A percentile compares a stretch with the other conserved stretches of the same genome.
These are phyloP conservation scores for Albizia julibrissin DNA, from an alignment of 306 rosid genomes.

Conservation along the genomic window DNA sequence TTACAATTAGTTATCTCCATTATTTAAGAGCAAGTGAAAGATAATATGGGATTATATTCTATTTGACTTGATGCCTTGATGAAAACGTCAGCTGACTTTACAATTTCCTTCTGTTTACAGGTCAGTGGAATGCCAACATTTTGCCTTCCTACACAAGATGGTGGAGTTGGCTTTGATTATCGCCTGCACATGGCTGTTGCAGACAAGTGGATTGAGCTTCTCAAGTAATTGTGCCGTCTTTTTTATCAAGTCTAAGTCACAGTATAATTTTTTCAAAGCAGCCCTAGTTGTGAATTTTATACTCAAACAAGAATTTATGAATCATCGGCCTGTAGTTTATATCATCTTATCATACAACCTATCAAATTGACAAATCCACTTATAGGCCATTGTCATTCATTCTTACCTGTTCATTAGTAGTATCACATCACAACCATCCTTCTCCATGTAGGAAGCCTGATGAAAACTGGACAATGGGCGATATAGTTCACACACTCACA, in stretches of 20 bases:
- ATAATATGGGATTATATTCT: neutral
- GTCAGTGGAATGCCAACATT: conserved; percentile 85
- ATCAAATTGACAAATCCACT: conserved; percentile 6
- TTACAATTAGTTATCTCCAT: neutral
- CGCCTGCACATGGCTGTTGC: conserved; percentile 83
- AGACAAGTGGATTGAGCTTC: conserved; percentile 79
- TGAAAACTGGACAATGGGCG: conserved; percentile 65
- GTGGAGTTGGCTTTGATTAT: conserved; percentile 76
- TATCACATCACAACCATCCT: conserved; percentile 16
- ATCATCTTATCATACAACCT: conserved; percentile 4
- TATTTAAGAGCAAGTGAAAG: neutral
- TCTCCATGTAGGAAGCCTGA: conserved; percentile 52
- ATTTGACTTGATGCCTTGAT: neutral
- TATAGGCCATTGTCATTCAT: neutral
- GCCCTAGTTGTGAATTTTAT: conserved; percentile 18
- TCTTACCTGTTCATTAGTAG: conserved; percentile 20
- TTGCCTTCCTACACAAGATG: conserved; percentile 63
- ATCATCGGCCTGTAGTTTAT: conserved; percentile 1
- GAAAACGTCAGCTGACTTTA: neutral
- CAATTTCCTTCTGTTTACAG: conserved; percentile 6
- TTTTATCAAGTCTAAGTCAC: conserved; percentile 14
- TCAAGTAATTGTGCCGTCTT: conserved; percentile 42
- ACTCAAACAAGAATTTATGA: conserved; percentile 4
- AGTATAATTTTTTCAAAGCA: conserved; percentile 26
- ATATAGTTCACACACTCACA: conserved; percentile 60